Conservation (phyloP, 495 filamentous ascomycete species). For the Hypoxylon lienhwacheense region DNA sequence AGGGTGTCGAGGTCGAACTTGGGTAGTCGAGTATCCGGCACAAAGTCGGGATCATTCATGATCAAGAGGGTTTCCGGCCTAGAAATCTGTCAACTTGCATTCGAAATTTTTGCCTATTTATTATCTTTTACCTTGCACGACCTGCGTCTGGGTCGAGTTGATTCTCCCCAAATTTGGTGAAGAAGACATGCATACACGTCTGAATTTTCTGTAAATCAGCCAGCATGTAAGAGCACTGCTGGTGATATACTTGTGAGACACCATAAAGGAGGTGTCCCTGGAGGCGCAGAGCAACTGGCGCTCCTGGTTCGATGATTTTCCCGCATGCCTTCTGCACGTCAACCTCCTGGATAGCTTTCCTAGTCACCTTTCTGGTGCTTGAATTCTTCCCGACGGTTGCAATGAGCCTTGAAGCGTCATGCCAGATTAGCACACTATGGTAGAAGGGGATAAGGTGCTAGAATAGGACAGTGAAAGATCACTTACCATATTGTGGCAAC, state of each 20-base stretch:
- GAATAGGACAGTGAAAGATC: neutral
- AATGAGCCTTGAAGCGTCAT: conserved; percentile 66
- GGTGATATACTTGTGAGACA: conserved; percentile 77
- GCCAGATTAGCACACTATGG: conserved; percentile 1
- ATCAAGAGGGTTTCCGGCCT: conserved; percentile 81
- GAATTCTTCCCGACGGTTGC: conserved; percentile 78
- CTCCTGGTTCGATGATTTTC: conserved; percentile 80
- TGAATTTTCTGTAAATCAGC: conserved; percentile 77
- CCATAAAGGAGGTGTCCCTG: conserved; percentile 90
- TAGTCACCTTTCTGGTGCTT: conserved; percentile 70
- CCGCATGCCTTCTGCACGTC: conserved; percentile 83
- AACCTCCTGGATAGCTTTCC: conserved; percentile 88
- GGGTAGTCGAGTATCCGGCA: conserved; percentile 65
- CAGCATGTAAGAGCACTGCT: conserved; percentile 86
- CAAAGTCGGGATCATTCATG: conserved; percentile 82
- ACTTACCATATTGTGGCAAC: conserved; percentile 92
- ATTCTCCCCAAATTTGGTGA: conserved; percentile 51
- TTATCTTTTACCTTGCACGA: conserved; percentile 63
- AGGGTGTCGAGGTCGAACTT: conserved; percentile 58
- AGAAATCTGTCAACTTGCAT: no score
- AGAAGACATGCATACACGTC: conserved; percentile 66
- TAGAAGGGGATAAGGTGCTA: neutral
- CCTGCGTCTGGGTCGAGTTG: conserved; percentile 72
- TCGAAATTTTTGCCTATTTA: no score
- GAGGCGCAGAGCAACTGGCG: conserved; percentile 87